phyloP scores from a whole-genome alignment of 192 early-diverging fungal genomes.

The Phlyctochytrium planicorne region DNA sequence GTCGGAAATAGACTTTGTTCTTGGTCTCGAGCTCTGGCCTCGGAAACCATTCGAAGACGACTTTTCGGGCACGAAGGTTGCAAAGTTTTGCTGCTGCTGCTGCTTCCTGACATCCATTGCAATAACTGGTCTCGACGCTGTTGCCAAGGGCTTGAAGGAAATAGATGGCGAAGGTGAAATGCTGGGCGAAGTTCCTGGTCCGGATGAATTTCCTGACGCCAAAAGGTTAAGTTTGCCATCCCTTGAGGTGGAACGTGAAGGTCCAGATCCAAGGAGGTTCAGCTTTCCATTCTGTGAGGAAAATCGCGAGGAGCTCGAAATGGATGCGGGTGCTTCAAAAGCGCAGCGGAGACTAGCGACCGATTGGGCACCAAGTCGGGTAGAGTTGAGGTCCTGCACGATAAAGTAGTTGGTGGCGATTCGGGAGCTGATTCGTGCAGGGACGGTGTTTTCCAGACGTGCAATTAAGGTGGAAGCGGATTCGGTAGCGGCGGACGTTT shows the following conservation, averaged over 20 bases:
- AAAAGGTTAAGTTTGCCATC: no score
- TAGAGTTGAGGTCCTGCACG: conserved; percentile 31
- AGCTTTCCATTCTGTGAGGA: no score
- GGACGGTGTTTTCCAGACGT: background rate
- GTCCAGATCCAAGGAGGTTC: no score
- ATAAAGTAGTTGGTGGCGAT: conserved; percentile 38
- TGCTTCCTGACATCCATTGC: background rate
- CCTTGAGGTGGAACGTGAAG: no score
- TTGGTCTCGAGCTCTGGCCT: background rate
- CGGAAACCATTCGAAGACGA: background rate
- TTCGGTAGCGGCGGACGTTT: background rate
- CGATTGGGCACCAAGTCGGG: no score
- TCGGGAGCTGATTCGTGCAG: conserved; percentile 18
- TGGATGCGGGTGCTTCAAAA: background rate
- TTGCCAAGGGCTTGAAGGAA: background rate
- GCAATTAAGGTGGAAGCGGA: background rate
- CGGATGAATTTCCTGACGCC: no score
- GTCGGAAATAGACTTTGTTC: background rate
- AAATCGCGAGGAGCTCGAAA: background rate
- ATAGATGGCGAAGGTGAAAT: background rate
- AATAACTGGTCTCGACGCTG: background rate
- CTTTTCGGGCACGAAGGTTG: background rate
- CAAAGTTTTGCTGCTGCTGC: background rate
- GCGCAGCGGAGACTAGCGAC: no score
- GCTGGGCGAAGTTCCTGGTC: background rate